These are phyloP conservation scores for Xylariaceae sp. DNA, from an alignment of 2,329 filamentous ascomycete species.

Conservation along the genomic window DNA sequence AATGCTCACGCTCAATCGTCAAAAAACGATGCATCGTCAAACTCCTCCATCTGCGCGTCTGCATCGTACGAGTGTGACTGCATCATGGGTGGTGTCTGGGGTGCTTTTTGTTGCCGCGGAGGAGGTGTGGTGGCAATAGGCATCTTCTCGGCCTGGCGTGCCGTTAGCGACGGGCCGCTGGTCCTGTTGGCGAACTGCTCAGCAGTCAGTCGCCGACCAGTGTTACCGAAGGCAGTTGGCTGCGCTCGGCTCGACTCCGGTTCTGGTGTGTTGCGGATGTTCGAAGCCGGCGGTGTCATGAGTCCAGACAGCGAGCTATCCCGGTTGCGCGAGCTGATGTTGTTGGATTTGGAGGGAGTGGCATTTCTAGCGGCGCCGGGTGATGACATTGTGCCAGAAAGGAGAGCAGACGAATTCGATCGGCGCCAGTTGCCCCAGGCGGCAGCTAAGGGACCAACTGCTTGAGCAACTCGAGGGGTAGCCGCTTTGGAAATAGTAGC, in stretches of 20 bases:
- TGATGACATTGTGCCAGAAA: conserved; percentile 32
- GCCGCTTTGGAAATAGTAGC: conserved; percentile 72
- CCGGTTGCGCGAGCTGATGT: conserved; percentile 47
- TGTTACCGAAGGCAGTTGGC: conserved; percentile 58
- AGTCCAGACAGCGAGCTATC: conserved; percentile 69
- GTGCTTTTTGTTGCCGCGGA: conserved; percentile 39
- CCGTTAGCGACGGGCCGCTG: conserved; percentile 30
- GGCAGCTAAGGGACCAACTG: conserved; percentile 73
- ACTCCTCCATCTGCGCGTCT: conserved; percentile 56
- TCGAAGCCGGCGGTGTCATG: conserved; percentile 82
- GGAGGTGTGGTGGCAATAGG: conserved; percentile 40
- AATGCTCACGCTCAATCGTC: conserved; percentile 37
- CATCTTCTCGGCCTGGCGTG: conserved; percentile 38
- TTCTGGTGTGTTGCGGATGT: conserved; percentile 59
- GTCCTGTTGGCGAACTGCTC: conserved; percentile 43
- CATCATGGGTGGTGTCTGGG: conserved; percentile 61
- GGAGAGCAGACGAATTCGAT: conserved; percentile 50
- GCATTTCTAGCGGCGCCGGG: conserved; percentile 38
- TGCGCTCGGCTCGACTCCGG: conserved; percentile 40
- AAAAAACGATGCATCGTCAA: conserved; percentile 58
- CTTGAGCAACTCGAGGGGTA: conserved; percentile 79
- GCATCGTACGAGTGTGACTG: conserved; percentile 54
- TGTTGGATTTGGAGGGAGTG: conserved; percentile 59
- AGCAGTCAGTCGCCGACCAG: conserved; percentile 54
- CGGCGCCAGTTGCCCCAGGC: conserved; percentile 96